Conservation (phyloP, 2,329 filamentous ascomycete genomes). For the Ilyonectria sp. region DNA sequence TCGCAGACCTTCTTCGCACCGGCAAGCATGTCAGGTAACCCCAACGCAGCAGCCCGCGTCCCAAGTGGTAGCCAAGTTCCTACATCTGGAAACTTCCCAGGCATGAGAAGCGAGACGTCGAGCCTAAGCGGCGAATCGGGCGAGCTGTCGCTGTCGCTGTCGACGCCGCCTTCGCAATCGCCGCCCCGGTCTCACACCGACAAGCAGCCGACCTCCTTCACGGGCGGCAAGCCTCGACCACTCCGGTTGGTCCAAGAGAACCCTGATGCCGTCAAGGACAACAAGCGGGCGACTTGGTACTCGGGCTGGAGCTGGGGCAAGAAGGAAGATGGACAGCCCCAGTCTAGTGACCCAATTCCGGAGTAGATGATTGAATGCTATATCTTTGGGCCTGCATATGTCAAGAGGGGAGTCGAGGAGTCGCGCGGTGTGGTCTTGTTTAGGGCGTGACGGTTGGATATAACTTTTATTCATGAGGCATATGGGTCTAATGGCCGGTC, state of each 20-base stretch:
- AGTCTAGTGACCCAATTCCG: constrained; percentile 52
- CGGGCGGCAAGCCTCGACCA: constrained; percentile 83
- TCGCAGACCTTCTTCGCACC: constrained; percentile 76
- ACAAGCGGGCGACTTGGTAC: constrained; percentile 75
- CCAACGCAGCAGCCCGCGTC: constrained; percentile 65
- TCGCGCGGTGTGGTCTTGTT: constrained; percentile 36
- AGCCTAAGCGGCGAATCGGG: constrained; percentile 79
- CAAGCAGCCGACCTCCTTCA: constrained; percentile 69
- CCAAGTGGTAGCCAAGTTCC: constrained; percentile 64
- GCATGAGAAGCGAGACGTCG: constrained; percentile 76
- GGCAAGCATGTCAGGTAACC: constrained; percentile 65
- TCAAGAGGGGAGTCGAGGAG: constrained; percentile 9
- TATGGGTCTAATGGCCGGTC: constrained; percentile 46
- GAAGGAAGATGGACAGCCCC: constrained; percentile 62
- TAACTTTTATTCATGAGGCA: constrained; percentile 41
- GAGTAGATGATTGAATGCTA: constrained; percentile 47
- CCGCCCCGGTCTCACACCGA: constrained; percentile 67
- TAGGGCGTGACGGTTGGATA: constrained; percentile 46
- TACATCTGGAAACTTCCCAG: constrained; percentile 77
- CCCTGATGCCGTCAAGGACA: constrained; percentile 63
- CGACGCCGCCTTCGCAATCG: constrained; percentile 66
- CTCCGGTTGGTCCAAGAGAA: constrained; percentile 90
- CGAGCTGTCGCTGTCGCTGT: constrained; percentile 58
- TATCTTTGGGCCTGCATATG: constrained; percentile 20
- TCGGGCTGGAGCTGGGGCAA: constrained; percentile 71